Evolutionary conservation across 805 yeast genomes (phyloP), one percentile per base, ranked within the genome.

Genomic region (Novakomyces olei): DNA sequence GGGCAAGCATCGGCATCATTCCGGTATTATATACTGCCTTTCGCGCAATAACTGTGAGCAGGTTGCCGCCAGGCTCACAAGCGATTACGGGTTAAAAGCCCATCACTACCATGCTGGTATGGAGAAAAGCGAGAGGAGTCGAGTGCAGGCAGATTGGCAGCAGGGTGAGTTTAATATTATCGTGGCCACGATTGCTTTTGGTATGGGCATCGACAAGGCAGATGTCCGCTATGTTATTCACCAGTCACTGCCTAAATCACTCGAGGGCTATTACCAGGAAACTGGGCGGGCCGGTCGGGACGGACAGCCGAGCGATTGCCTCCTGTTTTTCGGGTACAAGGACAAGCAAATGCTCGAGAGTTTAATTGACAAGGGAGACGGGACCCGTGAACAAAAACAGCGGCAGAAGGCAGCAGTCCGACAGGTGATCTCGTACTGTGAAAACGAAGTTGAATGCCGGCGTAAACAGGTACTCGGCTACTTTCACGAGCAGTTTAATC

Each of bases 261-360:
- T 88, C 40, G 98, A 88, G 53, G 96, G 95, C 0, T 88, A 88
- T 50, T 88, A 88, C 46, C 98, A 88, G 52, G 98, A 88, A 50
- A 83, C 96, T 1, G 98, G 98, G 5, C 69, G 98, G 53, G 98
- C 96, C 3, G 98, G 98, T 4, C 67, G 98, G 55, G 98, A 88
- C 55, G 96, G 98, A 0, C 55, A 65, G 5, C 67, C 59, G 28
- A 75, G 92, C 1, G 73, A 71, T 36, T 88, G 96, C 54, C 64
- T 80, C 9, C 63, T 85, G 65, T 85, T 67, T 44, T 88, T 75
- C 50, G 65, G 72, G 7, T 74, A 73, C 53, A 19, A 33, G 12
- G 35, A 33, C 22, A 20, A 22, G 14, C 16, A 23, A 10, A 30
- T 25, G 2, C 23, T 30, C 16, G 26, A 30, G n/a, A 12, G 18